These are phyloP conservation scores for Ophiostoma fasciatum DNA, from an alignment of 2,329 filamentous ascomycete genomes.

Conservation along the genomic window DNA sequence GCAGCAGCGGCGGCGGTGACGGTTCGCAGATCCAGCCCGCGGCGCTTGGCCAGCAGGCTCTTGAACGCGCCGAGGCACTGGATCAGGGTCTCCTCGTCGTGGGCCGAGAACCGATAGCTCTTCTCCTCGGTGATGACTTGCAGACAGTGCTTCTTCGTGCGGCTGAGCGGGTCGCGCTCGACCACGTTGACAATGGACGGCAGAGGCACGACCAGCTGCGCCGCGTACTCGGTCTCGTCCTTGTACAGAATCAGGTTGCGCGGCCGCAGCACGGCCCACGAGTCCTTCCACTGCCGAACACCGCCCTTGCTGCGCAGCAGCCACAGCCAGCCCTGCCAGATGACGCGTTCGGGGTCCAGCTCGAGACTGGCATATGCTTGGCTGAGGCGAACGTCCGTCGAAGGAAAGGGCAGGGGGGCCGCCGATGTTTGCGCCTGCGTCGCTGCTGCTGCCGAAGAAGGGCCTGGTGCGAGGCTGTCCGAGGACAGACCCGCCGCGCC, in stretches of 20 bases:
- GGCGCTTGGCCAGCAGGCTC: constrained; percentile 60
- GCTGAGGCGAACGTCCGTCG: too few relatives aligned
- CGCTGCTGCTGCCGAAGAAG: too few relatives aligned
- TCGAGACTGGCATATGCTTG: too few relatives aligned
- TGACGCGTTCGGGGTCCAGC: constrained; percentile 65
- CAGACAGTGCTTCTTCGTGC: constrained; percentile 72
- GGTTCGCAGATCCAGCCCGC: constrained; percentile 41
- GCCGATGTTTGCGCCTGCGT: too few relatives aligned
- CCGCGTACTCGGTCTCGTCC: constrained; percentile 78
- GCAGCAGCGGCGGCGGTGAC: constrained; percentile 17
- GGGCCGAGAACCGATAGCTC: constrained; percentile 60
- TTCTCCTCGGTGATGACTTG: constrained; percentile 92
- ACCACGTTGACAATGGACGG: constrained; percentile 74
- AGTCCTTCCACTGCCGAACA: constrained; percentile 83
- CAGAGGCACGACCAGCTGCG: constrained; percentile 67
- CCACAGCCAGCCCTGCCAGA: constrained; percentile 85
- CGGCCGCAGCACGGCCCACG: constrained; percentile 83
- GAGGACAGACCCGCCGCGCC: constrained; percentile 38
- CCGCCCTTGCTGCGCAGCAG: constrained; percentile 71
- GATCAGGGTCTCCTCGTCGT: constrained; percentile 67
- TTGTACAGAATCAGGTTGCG: constrained; percentile 85
- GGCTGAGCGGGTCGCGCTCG: constrained; percentile 77
- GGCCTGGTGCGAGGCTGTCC: too few relatives aligned
- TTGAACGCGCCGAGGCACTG: constrained; percentile 85
- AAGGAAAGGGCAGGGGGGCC: too few relatives aligned